Base-by-base conservation (phyloP, 495 filamentous ascomycete genomes). In the Tuber magnatum region DNA sequence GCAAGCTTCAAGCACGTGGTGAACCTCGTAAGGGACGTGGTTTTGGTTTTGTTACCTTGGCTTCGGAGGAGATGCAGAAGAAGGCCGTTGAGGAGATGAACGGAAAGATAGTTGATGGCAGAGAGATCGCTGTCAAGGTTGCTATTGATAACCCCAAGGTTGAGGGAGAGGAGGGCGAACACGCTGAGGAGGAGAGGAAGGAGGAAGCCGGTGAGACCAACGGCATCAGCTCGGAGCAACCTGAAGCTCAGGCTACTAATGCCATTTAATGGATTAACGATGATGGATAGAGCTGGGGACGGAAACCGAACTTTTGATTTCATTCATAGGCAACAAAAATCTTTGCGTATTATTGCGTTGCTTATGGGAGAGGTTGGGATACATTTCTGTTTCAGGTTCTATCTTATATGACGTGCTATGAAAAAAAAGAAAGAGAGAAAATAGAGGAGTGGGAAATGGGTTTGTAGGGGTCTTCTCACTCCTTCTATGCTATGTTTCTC, bases 61-160 rank as follows among this genome's bases (percentile, higher is more conserved):
- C 90, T 71, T 97, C 94, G 14, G 94, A 99, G 87, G 94, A 97
- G 84, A 85, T 94, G 77, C 95, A 99, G 88, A 89, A 94, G 86
- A 97, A 97, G 90, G 95, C 96, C 72, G 94, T 97, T 76, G 84
- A 86, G 43, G 95, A 98, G 87, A 99, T 99, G 95, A 97, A 99
- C 85, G 95, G 94, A 84, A 97, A 97, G 90, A 92, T 95, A 80
- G 93, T 98, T 75, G 95, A 97, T 83, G 96, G 96, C 69, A 94
- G 95, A 80, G 95, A 97, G 88, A 98, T 99, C 81, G 96, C 95
- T 77, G 95, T 99, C 87, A 99, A 99, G 92, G 93, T 99, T 80
- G 95, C 95, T 84, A 98, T 99, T 82, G 95, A 99, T 86, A 97
- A 94, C 89, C 95, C 95, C 76, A 99, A 98, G 90, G 94, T 97